Conservation (phyloP, 768 basidiomycete genomes). For the Collybiopsis luxurians region DNA sequence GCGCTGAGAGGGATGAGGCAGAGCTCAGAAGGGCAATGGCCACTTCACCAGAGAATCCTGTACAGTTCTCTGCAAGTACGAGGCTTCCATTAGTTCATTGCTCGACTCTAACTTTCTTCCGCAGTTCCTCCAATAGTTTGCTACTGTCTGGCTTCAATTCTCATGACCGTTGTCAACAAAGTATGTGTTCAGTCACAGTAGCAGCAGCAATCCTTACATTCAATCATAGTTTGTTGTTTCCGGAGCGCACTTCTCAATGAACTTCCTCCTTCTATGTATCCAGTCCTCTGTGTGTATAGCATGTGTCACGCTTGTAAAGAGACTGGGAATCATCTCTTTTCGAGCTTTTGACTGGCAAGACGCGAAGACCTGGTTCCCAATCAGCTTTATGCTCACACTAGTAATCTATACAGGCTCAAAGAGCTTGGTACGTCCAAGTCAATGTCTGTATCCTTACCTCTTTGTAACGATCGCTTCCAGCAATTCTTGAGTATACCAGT, state of each 20-base stretch:
- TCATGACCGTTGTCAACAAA: constrained; percentile 98
- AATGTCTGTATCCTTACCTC: neutral
- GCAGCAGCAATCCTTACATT: neutral
- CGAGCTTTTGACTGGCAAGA: constrained; percentile 79
- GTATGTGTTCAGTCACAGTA: constrained; percentile 32
- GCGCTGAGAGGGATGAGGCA: constrained; percentile 36
- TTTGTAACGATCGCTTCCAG: constrained; percentile 36
- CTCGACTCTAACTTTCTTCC: neutral
- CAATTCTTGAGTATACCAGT: constrained; percentile 97
- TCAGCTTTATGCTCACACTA: constrained; percentile 85
- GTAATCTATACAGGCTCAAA: constrained; percentile 99
- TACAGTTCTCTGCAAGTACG: constrained; percentile 27
- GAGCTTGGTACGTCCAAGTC: constrained; percentile 68
- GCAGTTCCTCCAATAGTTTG: constrained; percentile 79
- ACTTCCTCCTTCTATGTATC: constrained; percentile 87
- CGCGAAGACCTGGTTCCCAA: constrained; percentile 92
- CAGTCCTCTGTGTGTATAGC: constrained; percentile 86
- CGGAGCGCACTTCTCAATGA: constrained; percentile 93
- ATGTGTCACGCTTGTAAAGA: constrained; percentile 76
- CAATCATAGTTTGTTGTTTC: constrained; percentile 84
- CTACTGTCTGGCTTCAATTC: constrained; percentile 89
- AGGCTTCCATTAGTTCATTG: neutral
- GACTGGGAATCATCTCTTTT: constrained; percentile 76
- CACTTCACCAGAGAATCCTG: constrained; percentile 23
- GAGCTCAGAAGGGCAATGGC: constrained; percentile 48